Base-by-base conservation (phyloP, 1,139 yeast species). In the Suhomyces bokatorum region DNA sequence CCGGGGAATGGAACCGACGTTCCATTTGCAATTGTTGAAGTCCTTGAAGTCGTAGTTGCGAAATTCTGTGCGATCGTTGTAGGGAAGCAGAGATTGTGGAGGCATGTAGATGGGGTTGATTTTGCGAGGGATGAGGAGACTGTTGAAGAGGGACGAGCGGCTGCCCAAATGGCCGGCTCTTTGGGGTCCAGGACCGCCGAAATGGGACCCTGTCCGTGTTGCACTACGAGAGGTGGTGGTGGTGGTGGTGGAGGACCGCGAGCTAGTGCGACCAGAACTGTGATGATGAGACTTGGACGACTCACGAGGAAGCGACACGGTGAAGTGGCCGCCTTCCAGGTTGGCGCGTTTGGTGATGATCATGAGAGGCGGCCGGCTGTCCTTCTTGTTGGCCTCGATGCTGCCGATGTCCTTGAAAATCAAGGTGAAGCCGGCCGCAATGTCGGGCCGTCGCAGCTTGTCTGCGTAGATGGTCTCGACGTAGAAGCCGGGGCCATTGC, bases 401-500 rank as follows among this genome's bases (percentile, higher is more conserved):
- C 62, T 53, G 44, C 63, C 54, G 46, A 69, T 42, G 54, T 67
- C 66, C 51, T 61, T 64, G 49, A 73, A 72, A 2, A 58, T 49
- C 54, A 73, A 57, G 9, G 64, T 56, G 44, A 62, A 71, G 2
- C 72, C 74, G 27, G 58, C 54, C 34, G 33, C 37, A 34, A 47
- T 37, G 17, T 42, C 48, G 13, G 48, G 51, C 35, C 40, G 42
- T 34, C 51, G 48, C 48, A 15, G 41, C 32, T 32, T 32, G 20
- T 51, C 54, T 5, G 59, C 54, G 29, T 47, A 54, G 28, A 62
- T 59, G 2, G 78, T 59, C 43, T 75, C 75, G 4, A 80, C 75
- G 49, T 70, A 77, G 54, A 73, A 78, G 1, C 85, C 81, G 0
- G 86, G 86, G 0, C 78, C 85, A 54, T 71, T 69, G 16, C 85